Evolutionary conservation across 306 rosid genomes (phyloP), one percentile per base, ranked within the genome.

Genomic region (Cucurbita argyrosperma): DNA sequence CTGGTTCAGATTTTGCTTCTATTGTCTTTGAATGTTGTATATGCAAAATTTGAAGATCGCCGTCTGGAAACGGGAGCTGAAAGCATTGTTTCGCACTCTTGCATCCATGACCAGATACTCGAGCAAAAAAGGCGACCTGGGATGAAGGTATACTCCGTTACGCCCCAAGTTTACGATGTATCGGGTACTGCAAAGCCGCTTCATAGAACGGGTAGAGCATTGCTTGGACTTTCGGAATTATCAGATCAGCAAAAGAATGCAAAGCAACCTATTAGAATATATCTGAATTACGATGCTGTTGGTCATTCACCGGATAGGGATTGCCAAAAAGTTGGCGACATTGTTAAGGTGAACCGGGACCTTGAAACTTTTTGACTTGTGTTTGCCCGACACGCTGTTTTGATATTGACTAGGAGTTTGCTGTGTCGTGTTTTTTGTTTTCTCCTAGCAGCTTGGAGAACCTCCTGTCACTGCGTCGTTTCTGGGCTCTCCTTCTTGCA

Each of bases 241-340:
- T 65, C 81, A 13, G 82, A 55, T 58, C 72, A 75, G 70, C 84
- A 81, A 77, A 88, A 83, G 76, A 89, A 87, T 81, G 88, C 69
- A 14, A 93, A 89, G 76, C 79, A 82, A 71, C 96, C 98, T 23
- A 93, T 93, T 66, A 89, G 98, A 82, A 93, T 93, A 76, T 93
- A 87, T 89, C 85, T 93, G 68, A 93, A 93, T 85, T 93, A 93
- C 78, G 98, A 90, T 80, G 98, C 97, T 19, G 98, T 93, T 71
- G 98, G 98, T 79, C 98, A 93, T 80, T 93, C 97, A 2, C 82
- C 90, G 13, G 98, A 93, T 56, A 86, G 98, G 80, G 98, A 93
- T 76, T 93, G 98, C 78, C 92, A 80, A 75, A 83, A 79, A 71
- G 75, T 86, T 71, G 98, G 97, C 2, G 87, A 89, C 56, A 81